Conservation (phyloP, 441 rosid species). For the Daphne laureola region DNA sequence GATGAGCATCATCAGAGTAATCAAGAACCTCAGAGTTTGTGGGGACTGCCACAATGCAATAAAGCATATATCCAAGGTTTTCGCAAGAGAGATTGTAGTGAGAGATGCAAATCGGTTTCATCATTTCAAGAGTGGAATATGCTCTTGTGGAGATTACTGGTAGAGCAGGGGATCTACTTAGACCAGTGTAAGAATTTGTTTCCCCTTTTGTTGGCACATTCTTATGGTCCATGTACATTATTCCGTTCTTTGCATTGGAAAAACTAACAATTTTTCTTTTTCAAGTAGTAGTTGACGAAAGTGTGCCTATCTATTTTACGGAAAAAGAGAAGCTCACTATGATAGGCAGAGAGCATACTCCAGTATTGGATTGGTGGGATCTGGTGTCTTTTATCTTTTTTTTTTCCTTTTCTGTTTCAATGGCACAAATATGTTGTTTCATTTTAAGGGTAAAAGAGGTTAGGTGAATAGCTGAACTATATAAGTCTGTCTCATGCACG, state of each 20-base stretch:
- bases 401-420: background rate
- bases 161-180: background rate
- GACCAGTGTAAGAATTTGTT: too few species aligned
- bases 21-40: conserved; percentile 38
- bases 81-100: conserved; percentile 25
- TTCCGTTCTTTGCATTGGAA: too few species aligned
- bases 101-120: conserved; percentile 40
- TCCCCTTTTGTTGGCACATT: too few species aligned
- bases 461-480: conserved; percentile 12
- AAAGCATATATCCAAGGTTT: conserved; percentile 28
- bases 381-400: too few species aligned
- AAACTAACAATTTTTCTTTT: too few species aligned
- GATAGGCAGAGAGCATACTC: too few species aligned
- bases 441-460: background rate
- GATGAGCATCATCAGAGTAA: conserved; percentile 25
- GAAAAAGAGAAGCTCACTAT: too few species aligned
- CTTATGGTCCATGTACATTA: too few species aligned
- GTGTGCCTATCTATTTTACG: too few species aligned
- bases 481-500: conserved; percentile 2
- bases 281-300: too few species aligned
- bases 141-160: conserved; percentile 37
- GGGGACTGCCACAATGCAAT: conserved; percentile 36
- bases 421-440: background rate
- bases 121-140: conserved; percentile 24
- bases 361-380: too few species aligned